Base-by-base conservation (phyloP, 352 stramenopile species). In the Phytophthora tubulina region DNA sequence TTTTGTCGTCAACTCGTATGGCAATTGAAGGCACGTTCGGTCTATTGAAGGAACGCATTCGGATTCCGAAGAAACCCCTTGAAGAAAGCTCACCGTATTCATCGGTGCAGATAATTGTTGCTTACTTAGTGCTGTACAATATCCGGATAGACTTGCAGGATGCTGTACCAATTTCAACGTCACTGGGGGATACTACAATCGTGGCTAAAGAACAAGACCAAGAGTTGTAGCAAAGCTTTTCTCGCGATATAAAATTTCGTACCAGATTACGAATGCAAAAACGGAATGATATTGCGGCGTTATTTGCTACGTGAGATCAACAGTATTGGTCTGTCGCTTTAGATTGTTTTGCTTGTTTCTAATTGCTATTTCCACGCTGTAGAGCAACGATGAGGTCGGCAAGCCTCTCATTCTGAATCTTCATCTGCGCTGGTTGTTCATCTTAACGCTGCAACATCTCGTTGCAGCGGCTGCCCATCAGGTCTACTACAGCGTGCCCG, bases 1-100 rank as follows among this genome's bases (percentile, higher is more conserved):
- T 53, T 21, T 17, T 67, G 15, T 67, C 59, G 0, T 67, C 51
- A 42, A 56, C 49, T 17, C 39, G 50, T 5, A 68, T 62, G 61
- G 41, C 14, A 33, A 68, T 68, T 33, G 61, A 61, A 68, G 50
- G 50, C 15, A 32, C 39, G 7, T 69, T 69, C 14, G 61, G 61
- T 0, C 42, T 69, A 50, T 31, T 62, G 3, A 69, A 69, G 6
- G 41, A 27, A 27, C 21, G 21, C 21, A 27, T 27, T 27, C 1
- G 1, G 13, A 69, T 69, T 51, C 56, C 62, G 17, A 62, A 62
- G 6, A 61, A 42, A 15, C 21, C 61, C 3, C 61, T 69, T 2
- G 51, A 69, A 17, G 61, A 69, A 48, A 50, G 32, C 44, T 51
- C 41, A 17, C 32, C 51, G 10, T 33, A 3, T 17, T 6, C 41